Evolutionary conservation across 768 basidiomycete species (phyloP).

Genomic region (Rhodotorula paludigena): DNA sequence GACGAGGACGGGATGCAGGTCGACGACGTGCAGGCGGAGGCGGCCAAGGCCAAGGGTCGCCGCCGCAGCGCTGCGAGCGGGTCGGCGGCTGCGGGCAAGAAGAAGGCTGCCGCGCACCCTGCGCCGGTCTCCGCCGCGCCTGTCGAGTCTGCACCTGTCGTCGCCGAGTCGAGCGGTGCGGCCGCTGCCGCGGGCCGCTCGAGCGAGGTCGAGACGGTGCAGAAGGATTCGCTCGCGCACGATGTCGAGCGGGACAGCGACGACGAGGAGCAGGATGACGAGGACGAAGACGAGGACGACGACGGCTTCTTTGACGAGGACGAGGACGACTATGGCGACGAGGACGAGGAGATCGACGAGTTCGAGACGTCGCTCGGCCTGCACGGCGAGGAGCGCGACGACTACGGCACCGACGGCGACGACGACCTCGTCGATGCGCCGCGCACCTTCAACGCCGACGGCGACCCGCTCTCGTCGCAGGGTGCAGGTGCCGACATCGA

Average conservation of each 20-base stretch:
- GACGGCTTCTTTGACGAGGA: constrained; percentile 8
- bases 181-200: not conserved
- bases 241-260: not conserved
- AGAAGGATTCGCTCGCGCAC: too few species aligned
- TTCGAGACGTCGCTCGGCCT: constrained; percentile 27
- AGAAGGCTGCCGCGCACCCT: not conserved
- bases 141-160: not conserved
- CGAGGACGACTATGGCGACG: constrained; percentile 22
- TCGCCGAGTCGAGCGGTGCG: not conserved
- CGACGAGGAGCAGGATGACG: not conserved
- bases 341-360: constrained; percentile 35
- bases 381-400: constrained; percentile 30
- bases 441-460: constrained; percentile 20
- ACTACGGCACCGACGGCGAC: constrained; percentile 18
- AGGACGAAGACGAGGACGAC: constrained; percentile 18
- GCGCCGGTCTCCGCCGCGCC: not conserved
- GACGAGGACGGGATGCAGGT: constrained; percentile 26
- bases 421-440: constrained; percentile 13
- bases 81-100: too few species aligned
- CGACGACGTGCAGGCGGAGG: not conserved
- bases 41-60: not conserved
- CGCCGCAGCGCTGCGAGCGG: not conserved
- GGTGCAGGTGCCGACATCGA: not conserved
- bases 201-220: too few species aligned
- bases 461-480: constrained; percentile 13